Percentiles rank a stretch among this genome's conserved stretches.
phyloP scores from a whole-genome alignment of 2,329 filamentous ascomycete genomes.

The Daldinia eschscholtzii region DNA sequence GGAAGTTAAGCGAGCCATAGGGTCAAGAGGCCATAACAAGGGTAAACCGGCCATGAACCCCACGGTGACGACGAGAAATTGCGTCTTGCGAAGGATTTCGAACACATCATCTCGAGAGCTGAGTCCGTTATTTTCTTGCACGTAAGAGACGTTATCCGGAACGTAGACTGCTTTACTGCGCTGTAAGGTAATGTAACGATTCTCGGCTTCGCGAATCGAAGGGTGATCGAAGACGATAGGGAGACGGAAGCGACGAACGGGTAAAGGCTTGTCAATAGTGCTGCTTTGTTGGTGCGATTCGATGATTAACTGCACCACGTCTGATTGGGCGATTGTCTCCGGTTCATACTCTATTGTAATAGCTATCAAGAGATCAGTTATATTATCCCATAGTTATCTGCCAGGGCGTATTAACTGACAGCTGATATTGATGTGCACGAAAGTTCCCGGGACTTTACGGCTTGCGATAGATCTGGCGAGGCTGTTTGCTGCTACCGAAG shows the following conservation, averaged over 20 bases:
- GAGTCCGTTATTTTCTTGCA: constrained; percentile 56
- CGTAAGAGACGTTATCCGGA: constrained; percentile 71
- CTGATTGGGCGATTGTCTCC: constrained; percentile 24
- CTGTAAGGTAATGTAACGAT: constrained; percentile 72
- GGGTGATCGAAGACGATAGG: constrained; percentile 57
- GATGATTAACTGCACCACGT: constrained; percentile 34
- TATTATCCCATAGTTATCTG: not conserved
- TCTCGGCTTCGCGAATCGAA: constrained; percentile 63
- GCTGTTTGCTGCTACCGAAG: constrained; percentile 27
- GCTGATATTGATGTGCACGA: constrained; percentile 35
- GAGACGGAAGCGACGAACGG: constrained; percentile 52
- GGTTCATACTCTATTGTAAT: constrained; percentile 40
- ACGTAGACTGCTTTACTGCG: constrained; percentile 72
- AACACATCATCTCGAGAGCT: constrained; percentile 51
- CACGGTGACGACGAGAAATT: constrained; percentile 52
- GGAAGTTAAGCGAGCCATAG: constrained; percentile 42
- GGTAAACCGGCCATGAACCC: constrained; percentile 57
- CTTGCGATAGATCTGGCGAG: constrained; percentile 29
- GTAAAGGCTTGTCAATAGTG: constrained; percentile 43
- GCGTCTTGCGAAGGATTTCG: constrained; percentile 51
- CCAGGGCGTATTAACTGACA: constrained; percentile 20
- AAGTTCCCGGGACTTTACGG: constrained; percentile 18
- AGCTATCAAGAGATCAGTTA: constrained; percentile 22
- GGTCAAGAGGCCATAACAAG: constrained; percentile 50
- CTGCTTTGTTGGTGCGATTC: constrained; percentile 36